phyloP scores from a whole-genome alignment of 805 yeast genomes.

The Candida namnaoensis region DNA sequence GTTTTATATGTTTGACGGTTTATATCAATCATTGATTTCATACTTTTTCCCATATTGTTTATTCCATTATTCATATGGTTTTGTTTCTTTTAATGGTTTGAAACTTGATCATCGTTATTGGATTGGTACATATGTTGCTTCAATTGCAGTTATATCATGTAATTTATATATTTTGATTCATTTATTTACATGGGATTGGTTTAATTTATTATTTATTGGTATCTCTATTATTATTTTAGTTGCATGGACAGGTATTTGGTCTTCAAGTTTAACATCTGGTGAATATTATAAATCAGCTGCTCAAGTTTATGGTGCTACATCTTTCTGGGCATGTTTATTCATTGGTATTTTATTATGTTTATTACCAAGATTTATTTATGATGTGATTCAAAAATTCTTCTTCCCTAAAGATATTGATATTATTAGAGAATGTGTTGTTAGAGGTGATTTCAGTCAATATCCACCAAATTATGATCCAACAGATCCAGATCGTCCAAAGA shows the following conservation, averaged over 20 bases:
- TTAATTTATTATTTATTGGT: slow-evolving; percentile 43
- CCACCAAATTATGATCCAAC: slow-evolving; percentile 73
- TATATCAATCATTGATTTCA: slow-evolving; percentile 64
- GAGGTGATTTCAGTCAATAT: slow-evolving; percentile 61
- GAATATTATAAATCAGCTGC: slow-evolving; percentile 65
- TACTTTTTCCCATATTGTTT: slow-evolving; percentile 67
- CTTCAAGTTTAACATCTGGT: slow-evolving; percentile 39
- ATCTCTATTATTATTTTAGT: slow-evolving; percentile 53
- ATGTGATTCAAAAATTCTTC: slow-evolving; percentile 41
- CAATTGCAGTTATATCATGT: slow-evolving; percentile 61
- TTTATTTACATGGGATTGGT: slow-evolving; percentile 80
- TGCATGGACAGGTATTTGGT: slow-evolving; percentile 81
- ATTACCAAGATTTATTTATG: slow-evolving; percentile 59
- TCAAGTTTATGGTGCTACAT: slow-evolving; percentile 48
- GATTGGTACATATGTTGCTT: slow-evolving; percentile 61
- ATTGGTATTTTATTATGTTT: slow-evolving; percentile 59
- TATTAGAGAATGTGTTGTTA: slow-evolving; percentile 57
- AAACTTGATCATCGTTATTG: slow-evolving; percentile 63
- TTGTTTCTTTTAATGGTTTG: slow-evolving; percentile 45
- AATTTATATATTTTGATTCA: slow-evolving; percentile 57
- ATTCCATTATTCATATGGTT: slow-evolving; percentile 29
- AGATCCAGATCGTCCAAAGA: slow-evolving; percentile 54
- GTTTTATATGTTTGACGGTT: slow-evolving; percentile 70
- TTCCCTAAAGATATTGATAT: slow-evolving; percentile 66
- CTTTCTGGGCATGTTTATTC: slow-evolving; percentile 62